phyloP scores from a whole-genome alignment of 768 basidiomycete genomes.

The Astraeus odoratus region DNA sequence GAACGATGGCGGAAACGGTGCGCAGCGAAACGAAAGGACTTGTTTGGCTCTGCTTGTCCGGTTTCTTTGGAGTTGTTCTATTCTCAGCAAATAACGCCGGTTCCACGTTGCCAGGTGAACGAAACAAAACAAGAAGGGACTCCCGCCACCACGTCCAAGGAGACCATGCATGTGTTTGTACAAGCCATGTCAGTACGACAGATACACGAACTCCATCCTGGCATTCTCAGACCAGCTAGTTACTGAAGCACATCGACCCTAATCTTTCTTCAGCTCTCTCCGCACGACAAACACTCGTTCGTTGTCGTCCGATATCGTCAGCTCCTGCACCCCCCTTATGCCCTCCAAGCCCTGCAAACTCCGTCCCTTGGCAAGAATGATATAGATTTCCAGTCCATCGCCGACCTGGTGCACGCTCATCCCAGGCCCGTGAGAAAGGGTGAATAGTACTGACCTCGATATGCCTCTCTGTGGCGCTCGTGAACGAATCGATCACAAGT shows the following conservation, averaged over 20 bases:
- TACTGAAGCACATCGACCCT: constrained; percentile 8
- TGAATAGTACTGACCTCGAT: constrained; percentile 66
- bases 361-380: constrained; percentile 70
- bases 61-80: constrained; percentile 4
- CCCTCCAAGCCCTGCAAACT: constrained; percentile 51
- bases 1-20: too few species aligned
- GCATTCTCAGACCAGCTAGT: too few species aligned
- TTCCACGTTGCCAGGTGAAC: too few species aligned
- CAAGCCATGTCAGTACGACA: too few species aligned
- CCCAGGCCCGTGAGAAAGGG: constrained; percentile 4
- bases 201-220: too few species aligned
- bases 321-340: constrained; percentile 53
- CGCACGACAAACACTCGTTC: constrained; percentile 73
- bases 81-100: neutral
- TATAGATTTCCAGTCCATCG: constrained; percentile 89
- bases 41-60: constrained; percentile 21
- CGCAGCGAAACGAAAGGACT: constrained; percentile 2
- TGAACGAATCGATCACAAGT: constrained; percentile 94
- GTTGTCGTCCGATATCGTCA: constrained; percentile 52
- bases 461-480: constrained; percentile 94
- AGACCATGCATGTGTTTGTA: too few species aligned
- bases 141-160: too few species aligned
- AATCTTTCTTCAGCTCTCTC: constrained; percentile 83
- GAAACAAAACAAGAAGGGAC: too few species aligned
- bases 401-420: constrained; percentile 57